phyloP scores from a whole-genome alignment of 2,329 filamentous ascomycete genomes.

The Cercospora janseana region DNA sequence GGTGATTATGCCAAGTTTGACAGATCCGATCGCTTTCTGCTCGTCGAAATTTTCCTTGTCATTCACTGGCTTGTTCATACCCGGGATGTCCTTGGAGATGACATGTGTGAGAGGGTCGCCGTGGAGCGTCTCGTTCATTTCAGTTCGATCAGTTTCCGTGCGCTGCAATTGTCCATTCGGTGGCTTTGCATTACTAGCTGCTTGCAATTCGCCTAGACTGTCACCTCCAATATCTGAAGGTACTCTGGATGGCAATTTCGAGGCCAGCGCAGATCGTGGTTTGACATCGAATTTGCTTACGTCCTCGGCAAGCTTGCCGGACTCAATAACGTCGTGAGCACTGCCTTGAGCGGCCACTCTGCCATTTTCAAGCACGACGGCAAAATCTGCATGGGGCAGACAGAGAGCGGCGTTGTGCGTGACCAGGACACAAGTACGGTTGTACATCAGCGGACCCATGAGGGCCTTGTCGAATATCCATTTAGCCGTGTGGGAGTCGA shows the following conservation, averaged over 20 bases:
- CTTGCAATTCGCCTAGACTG: conserved; percentile 17
- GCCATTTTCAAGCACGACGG: conserved; percentile 86
- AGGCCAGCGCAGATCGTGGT: conserved; percentile 67
- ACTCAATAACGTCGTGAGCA: conserved; percentile 72
- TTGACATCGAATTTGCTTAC: conserved; percentile 64
- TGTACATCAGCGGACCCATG: conserved; percentile 80
- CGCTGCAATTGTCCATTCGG: conserved; percentile 49
- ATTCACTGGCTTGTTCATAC: conserved; percentile 39
- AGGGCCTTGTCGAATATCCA: conserved; percentile 97
- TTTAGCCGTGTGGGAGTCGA: conserved; percentile 95
- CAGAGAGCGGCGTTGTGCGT: conserved; percentile 94
- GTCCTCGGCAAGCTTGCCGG: conserved; percentile 87
- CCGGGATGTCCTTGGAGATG: conserved; percentile 41
- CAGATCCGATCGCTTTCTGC: conserved; percentile 76
- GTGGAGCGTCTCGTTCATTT: conserved; percentile 37
- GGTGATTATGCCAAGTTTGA: conserved; percentile 81
- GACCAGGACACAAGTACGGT: conserved; percentile 88
- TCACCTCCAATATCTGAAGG: conserved; percentile 70
- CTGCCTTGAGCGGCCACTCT: conserved; percentile 74
- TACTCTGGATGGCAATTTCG: conserved; percentile 72
- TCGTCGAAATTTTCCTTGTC: conserved; percentile 61
- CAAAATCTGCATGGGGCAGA: conserved; percentile 73
- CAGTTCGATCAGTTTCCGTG: conserved; percentile 32
- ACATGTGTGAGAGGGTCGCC: conserved; percentile 51
- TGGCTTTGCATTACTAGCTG: conserved; percentile 40